These are phyloP conservation scores for Amanita pseudoporphyria DNA, from an alignment of 768 basidiomycete genomes.

Conservation along the genomic window DNA sequence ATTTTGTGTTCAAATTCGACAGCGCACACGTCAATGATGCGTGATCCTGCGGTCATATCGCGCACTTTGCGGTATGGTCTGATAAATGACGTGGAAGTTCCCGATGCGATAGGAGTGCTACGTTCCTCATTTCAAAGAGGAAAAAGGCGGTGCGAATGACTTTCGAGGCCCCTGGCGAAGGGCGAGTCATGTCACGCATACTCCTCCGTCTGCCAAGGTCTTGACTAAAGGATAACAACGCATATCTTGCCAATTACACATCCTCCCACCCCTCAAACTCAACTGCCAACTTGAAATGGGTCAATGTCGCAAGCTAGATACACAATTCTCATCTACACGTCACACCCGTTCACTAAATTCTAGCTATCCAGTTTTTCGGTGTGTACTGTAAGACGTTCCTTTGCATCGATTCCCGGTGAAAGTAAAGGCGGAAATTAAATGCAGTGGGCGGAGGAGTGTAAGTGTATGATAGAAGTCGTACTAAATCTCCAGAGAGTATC, in stretches of 20 bases:
- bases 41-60: not conserved
- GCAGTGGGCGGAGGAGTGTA: not conserved
- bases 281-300: no score
- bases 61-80: not conserved
- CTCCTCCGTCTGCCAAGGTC: not conserved
- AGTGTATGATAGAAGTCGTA: not conserved
- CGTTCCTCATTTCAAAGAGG: not conserved
- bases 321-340: not conserved
- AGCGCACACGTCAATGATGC: not conserved
- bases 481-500: no score
- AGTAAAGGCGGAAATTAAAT: not conserved
- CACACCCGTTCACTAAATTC: not conserved
- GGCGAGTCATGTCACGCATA: no score
- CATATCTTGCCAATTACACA: not conserved
- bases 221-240: no score
- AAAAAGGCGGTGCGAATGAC: not conserved
- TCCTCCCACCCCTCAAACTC: not conserved
- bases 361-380: not conserved
- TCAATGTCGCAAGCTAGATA: not conserved
- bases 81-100: not conserved
- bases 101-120: not conserved
- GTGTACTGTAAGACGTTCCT: not conserved
- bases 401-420: not conserved
- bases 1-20: conserved; percentile 1
- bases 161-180: no score